Evolutionary conservation across 495 filamentous ascomycete genomes (phyloP).

Genomic region (Neurospora pannonica): DNA sequence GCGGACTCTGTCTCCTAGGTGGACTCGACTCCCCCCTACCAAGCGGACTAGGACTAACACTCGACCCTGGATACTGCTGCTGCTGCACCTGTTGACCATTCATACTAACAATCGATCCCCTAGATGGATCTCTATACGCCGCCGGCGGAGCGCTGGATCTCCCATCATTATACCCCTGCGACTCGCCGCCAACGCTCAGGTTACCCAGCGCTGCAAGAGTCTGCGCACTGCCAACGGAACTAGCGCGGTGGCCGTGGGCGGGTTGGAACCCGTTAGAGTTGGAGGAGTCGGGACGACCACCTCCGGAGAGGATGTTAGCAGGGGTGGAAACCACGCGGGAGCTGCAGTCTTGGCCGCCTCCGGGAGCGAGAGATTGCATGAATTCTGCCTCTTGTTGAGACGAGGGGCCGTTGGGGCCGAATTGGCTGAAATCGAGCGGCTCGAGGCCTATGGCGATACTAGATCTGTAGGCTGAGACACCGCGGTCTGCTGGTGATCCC

Average conservation of each 20-base stretch:
- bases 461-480: slow-evolving; percentile 25
- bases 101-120: not conserved
- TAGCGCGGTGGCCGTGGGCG: not conserved
- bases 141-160: not conserved
- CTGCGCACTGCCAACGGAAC: not conserved
- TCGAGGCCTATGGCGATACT: slow-evolving; percentile 40
- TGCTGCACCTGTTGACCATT: not conserved
- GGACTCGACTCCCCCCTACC: not conserved
- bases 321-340: not conserved
- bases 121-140: not conserved
- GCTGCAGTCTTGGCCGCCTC: not conserved
- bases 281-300: not conserved
- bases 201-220: not conserved
- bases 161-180: not conserved
- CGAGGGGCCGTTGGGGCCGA: not conserved
- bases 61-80: not conserved
- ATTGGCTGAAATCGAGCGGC: slow-evolving; percentile 17
- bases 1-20: not conserved
- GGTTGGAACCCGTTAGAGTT: not conserved
- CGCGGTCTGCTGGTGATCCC: slow-evolving; percentile 19
- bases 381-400: not conserved
- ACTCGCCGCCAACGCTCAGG: not conserved
- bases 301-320: not conserved
- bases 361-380: not conserved
- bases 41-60: not conserved